Conservation (phyloP, 2,329 filamentous ascomycete species). For the Aotearoamyces nothofagi region DNA sequence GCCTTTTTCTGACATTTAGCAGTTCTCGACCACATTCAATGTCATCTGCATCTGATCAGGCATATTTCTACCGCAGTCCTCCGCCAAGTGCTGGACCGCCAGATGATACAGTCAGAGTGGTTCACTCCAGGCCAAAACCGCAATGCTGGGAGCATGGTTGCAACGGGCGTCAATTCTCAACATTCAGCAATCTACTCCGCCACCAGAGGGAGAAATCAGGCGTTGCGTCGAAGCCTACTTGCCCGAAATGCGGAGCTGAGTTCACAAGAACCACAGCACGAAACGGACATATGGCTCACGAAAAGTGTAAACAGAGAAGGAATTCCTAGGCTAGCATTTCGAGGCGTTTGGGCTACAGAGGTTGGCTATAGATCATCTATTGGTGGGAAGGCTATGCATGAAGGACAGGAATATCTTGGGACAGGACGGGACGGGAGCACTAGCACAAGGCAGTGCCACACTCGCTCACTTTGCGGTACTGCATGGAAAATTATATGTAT, state of each 20-base stretch:
- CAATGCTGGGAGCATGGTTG: conserved; percentile 97
- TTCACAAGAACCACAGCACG: conserved; percentile 81
- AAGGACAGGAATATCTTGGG: no score
- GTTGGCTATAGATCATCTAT: no score
- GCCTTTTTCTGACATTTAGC: not conserved
- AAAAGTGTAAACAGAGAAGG: conserved; percentile 75
- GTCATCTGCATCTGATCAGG: conserved; percentile 16
- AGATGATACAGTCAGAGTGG: conserved; percentile 45
- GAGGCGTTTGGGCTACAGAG: no score
- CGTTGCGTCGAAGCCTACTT: conserved; percentile 75
- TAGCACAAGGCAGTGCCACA: no score
- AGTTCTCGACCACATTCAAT: conserved; percentile 13
- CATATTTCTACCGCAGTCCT: conserved; percentile 14
- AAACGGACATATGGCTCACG: conserved; percentile 74
- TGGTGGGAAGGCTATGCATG: no score
- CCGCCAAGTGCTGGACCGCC: conserved; percentile 24
- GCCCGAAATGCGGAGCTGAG: conserved; percentile 81
- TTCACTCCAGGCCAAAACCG: conserved; percentile 74
- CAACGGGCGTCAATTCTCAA: conserved; percentile 89
- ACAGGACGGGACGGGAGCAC: no score
- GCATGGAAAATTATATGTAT: no score
- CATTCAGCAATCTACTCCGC: conserved; percentile 84
- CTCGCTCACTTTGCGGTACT: no score
- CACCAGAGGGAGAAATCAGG: conserved; percentile 93
- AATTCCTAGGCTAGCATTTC: no score